Base-by-base conservation (phyloP, 208 protist genomes). In the Wallacemonas rigidus region DNA sequence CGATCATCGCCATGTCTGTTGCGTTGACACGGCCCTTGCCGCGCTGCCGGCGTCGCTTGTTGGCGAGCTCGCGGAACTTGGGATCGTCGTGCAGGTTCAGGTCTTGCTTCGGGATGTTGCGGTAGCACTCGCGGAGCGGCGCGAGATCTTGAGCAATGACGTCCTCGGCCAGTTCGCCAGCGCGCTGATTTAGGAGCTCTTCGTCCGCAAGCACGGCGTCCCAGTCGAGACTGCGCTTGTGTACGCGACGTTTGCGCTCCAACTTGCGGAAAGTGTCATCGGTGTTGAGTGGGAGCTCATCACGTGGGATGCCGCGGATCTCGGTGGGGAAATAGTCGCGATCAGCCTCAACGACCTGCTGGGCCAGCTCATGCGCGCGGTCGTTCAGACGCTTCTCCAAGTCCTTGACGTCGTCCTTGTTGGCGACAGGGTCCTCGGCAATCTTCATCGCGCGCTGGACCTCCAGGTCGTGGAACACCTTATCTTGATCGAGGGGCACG, bases 71-170 rank as follows among this genome's bases (percentile, higher is more conserved):
- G 58, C 78, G 74, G 69, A 94, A 94, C 69, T 73, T 77, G 9
- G 77, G 68, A 70, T 96, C 86, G 36, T 68, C 71, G 70, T 93
- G 85, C 43, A 96, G 78, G 67, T 87, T 82, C 9, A 96, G 80
- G 51, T 91, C 79, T 56, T 86, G 81, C 63, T 79, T 87, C 5
- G 88, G 86, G 67, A 96, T 91, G 50, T 85, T 77, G 41, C 83
- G 73, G 79, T 93, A 92, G 11, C 48, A 71, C 6, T 80, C 68
- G 69, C 82, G 82, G 5, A 96, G 63, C 40, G 75, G 55, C 11
- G 69, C 77, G 48, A 94, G 60, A 60, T 94, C 89, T 67, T 89
- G 80, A 5, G 69, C 74, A 4, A 92, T 75, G 2, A 88, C 75
- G 64, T 92, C 88, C 15, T 80, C 51, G 15, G 88, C 91, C 14